Conservation (phyloP, 352 stramenopile species). For the Bremia lactucae region DNA sequence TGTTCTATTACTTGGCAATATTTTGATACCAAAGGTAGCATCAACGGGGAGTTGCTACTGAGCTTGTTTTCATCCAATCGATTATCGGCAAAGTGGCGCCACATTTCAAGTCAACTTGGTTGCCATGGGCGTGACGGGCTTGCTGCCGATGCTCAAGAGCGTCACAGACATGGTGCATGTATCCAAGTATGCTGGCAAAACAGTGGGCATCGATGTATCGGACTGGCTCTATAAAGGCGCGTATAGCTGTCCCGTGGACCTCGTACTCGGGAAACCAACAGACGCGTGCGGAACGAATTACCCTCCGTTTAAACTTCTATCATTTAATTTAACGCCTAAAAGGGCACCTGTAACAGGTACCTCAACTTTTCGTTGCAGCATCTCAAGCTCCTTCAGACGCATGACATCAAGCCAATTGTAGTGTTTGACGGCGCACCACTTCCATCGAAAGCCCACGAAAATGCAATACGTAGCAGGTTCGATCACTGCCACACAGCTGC, state of each 20-base stretch:
- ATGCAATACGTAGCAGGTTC: constrained; percentile 36
- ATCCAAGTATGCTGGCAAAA: constrained; percentile 64
- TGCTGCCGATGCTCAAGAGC: constrained; percentile 59
- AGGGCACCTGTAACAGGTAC: constrained; percentile 30
- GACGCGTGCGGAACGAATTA: constrained; percentile 40
- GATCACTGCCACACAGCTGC: background rate
- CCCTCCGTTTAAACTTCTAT: constrained; percentile 7
- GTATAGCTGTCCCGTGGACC: constrained; percentile 78
- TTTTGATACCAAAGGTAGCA: too few species aligned
- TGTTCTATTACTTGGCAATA: too few species aligned
- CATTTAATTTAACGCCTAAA: constrained; percentile 12
- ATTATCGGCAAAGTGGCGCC: too few species aligned
- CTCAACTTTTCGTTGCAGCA: constrained; percentile 83
- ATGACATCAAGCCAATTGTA: constrained; percentile 81
- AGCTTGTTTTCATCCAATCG: too few species aligned
- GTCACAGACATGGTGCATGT: constrained; percentile 67
- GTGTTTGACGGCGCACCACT: constrained; percentile 91
- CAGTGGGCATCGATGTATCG: constrained; percentile 55
- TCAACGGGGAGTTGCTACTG: too few species aligned
- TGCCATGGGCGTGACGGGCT: constrained; percentile 56
- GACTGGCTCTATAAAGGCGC: constrained; percentile 87
- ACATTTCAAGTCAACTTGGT: too few species aligned
- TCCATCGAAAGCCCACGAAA: constrained; percentile 75
- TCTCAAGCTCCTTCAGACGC: constrained; percentile 77
- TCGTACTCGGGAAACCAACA: constrained; percentile 50